Evolutionary conservation across 2,329 filamentous ascomycete species (phyloP), one percentile per base, ranked within the genome.

Genomic region (Cladosporium austrohemisphaericum): DNA sequence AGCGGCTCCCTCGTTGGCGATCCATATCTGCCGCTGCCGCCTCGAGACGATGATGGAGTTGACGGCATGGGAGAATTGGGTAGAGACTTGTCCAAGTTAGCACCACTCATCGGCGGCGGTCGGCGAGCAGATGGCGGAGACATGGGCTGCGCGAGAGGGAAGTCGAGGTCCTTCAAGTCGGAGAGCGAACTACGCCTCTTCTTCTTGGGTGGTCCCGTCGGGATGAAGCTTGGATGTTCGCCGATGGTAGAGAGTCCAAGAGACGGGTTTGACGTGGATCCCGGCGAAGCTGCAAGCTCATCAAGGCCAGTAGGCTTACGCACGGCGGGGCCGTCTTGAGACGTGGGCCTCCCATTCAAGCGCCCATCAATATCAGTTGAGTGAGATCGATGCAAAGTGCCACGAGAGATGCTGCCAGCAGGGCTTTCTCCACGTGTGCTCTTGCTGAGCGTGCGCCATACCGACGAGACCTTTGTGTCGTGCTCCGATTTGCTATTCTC

Each of bases 171-270:
- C 57, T 83, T 86, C 40, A 97, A 76, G 66, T 97, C 92, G 4
- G 91, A 95, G 33, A 97, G 72, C 20, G 91, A 96, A 70, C 91
- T 96, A 64, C 92, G 84, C 49, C 92, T 80, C 73, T 95, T 96
- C 71, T 84, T 91, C 64, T 79, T 83, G 36, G 74, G 70, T n/a
- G 67, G 67, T 55, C 60, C 65, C 11, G 65, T 73, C 10, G 66
- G 64, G 41, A 69, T 66, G 63, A 73, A 70, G 66, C 73, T 72
- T 13, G 64, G 61, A 48, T 65, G 62, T 49, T 71, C 74, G 57
- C 70, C 76, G 60, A 76, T 83, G 5, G 76, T 77, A 16, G 71
- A 72, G 26, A 80, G 63, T 9, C 63, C 60, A 18, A 61, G 56
- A 29, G 59, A 62, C 37, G 57, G 54, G 14, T 53, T 59, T 8